Base-by-base conservation (phyloP, 768 basidiomycete species). In the Trametes maxima region DNA sequence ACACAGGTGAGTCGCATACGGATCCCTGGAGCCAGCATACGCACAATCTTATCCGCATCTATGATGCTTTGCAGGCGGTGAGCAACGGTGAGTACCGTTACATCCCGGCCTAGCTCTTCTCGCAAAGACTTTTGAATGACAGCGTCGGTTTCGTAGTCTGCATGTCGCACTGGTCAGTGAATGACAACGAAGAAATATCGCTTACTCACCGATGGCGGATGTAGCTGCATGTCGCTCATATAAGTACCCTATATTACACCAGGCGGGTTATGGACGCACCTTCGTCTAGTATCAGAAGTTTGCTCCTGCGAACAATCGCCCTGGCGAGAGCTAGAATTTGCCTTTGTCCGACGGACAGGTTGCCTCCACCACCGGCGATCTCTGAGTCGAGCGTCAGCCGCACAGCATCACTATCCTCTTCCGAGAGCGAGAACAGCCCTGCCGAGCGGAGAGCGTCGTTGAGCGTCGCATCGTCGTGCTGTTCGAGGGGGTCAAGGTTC, bases 291-390 rank as follows among this genome's bases (percentile, higher is more conserved):
- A 87, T 80, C 39, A 85, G 73, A 12, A 87, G 66, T 64, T 85
- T 86, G 68, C 81, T 84, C 46, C 74, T 69, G n/a, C 85, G 73
- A 2, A 86, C 79, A 57, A 86, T 80, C 1, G 85, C 85, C 28
- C 86, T 74, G 0, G 86, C 85, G 0, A 87, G 74, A 0, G 84
- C 84, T 17, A 87, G 70, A 14, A 87, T 79, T 68, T 87, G 86
- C 11, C 84, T 73, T 66, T 87, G 82, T 3, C 85, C 85, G n/a
- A 86, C 78, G 5, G 79, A 82, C n/a, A 83, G 67, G 62, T 82
- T 82, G 1, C 73, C 55, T 0, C 80, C 80, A 2, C 79, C 81
- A 21, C 74, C 75, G 2, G 80, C 72, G 36, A 84, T 78, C 28
- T 65, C 61, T 43, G 75, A 80, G 57, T 84, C 80, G 1, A 84